These are phyloP conservation scores for Alloascoidea hylecoeti DNA, from an alignment of 805 yeast species.

Conservation along the genomic window DNA sequence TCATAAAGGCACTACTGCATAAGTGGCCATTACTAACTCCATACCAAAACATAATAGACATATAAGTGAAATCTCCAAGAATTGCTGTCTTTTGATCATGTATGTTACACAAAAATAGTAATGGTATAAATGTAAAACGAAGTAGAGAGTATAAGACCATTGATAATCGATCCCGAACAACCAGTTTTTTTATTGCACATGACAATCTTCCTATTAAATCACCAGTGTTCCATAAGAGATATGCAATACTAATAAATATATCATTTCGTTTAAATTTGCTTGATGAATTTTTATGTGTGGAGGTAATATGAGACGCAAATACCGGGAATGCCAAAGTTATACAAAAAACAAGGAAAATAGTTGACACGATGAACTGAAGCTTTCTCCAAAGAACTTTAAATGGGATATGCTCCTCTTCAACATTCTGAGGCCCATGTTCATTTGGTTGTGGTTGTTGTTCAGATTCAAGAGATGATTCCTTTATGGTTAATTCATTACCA, in stretches of 20 bases:
- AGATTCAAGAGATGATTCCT: too few relatives aligned
- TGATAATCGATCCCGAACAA: conserved; percentile 23
- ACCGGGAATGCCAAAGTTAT: conserved; percentile 78
- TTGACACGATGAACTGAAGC: background rate
- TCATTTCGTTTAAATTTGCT: conserved; percentile 6
- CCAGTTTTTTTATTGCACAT: conserved; percentile 30
- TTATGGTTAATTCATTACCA: too few relatives aligned
- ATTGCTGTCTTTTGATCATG: conserved; percentile 23
- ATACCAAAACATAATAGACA: conserved; percentile 57
- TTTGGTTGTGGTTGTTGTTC: background rate
- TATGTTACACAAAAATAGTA: conserved; percentile 57
- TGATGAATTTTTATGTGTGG: conserved; percentile 24
- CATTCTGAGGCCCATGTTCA: background rate
- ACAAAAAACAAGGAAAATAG: conserved; percentile 51
- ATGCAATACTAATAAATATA: conserved; percentile 62
- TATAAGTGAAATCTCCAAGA: conserved; percentile 50
- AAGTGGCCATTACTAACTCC: conserved; percentile 86
- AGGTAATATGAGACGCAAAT: conserved; percentile 62
- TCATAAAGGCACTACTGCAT: conserved; percentile 68
- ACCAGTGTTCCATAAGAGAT: conserved; percentile 80
- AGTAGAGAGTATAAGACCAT: conserved; percentile 39
- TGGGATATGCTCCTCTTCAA: background rate
- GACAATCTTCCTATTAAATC: conserved; percentile 67
- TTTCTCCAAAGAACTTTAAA: background rate
- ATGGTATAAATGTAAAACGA: conserved; percentile 53